Percentiles rank a stretch among this genome's conserved stretches.
Evolutionary conservation across 352 stramenopile species (phyloP).

Genomic region (Phytophthora quininea): DNA sequence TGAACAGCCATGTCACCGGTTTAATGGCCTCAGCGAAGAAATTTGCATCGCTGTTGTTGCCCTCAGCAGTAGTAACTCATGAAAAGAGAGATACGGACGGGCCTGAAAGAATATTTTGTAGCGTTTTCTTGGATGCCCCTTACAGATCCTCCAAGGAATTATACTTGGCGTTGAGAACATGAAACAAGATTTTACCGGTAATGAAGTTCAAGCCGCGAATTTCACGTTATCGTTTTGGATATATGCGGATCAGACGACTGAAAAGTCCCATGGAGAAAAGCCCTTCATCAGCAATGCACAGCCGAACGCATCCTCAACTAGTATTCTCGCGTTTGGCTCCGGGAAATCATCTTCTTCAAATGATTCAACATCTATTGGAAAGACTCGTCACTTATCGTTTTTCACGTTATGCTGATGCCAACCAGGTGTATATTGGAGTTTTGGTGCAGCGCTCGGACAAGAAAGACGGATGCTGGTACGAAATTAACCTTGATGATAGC

Average conservation of each 20-base stretch:
- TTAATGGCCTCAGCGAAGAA: constrained; percentile 3
- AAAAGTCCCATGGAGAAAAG: not conserved
- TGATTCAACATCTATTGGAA: constrained; percentile 3
- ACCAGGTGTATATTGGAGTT: constrained; percentile 23
- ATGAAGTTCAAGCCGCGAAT: not conserved
- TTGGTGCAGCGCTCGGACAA: constrained; percentile 13
- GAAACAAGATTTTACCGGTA: not conserved
- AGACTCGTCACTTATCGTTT: constrained; percentile 19
- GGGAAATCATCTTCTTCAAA: not conserved
- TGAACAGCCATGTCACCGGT: constrained; percentile 3
- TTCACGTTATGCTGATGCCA: constrained; percentile 7
- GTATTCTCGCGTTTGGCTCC: constrained; percentile 14
- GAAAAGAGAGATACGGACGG: not conserved
- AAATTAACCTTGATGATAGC: constrained; percentile 18
- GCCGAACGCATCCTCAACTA: constrained; percentile 2
- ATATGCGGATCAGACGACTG: constrained; percentile 18
- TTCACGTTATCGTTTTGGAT: constrained; percentile 30
- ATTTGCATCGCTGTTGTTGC: not conserved
- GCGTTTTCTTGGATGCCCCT: constrained; percentile 22
- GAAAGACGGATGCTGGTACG: constrained; percentile 5
- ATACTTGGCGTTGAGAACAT: constrained; percentile 15
- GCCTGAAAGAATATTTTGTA: no score
- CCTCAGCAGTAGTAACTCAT: not conserved
- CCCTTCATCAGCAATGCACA: not conserved
- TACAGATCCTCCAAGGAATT: no score